Conservation (phyloP, 1,284 basidiomycete species). For the Thelephora terrestris region DNA sequence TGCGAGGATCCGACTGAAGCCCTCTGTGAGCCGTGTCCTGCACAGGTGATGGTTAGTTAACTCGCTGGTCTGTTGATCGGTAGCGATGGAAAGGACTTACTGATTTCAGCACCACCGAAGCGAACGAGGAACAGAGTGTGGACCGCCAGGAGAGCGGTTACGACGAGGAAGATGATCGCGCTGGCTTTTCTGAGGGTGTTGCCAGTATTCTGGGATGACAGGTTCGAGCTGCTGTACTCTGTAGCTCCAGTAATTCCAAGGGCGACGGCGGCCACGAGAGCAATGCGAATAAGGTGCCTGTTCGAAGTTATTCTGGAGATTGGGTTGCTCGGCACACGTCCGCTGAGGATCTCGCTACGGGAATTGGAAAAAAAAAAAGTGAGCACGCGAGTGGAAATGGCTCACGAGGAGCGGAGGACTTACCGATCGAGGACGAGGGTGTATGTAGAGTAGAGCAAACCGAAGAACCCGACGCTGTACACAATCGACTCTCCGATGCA, state of each 20-base stretch:
- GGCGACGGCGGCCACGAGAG: constrained; percentile 24
- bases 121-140: constrained; percentile 27
- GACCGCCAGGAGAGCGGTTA: constrained; percentile 29
- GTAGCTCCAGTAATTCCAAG: constrained; percentile 29
- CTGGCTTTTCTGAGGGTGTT: constrained; percentile 25
- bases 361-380: constrained; percentile 1
- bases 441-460: constrained; percentile 25
- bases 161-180: constrained; percentile 34
- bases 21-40: background rate
- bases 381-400: constrained; percentile 2
- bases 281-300: constrained; percentile 24
- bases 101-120: constrained; percentile 1
- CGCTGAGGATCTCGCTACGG: constrained; percentile 7
- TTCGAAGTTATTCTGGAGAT: constrained; percentile 25
- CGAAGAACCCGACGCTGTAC: constrained; percentile 27
- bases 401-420: constrained; percentile 22
- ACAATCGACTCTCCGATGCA: constrained; percentile 20
- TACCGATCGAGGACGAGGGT: constrained; percentile 25
- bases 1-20: constrained; percentile 22
- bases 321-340: constrained; percentile 8
- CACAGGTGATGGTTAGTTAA: background rate
- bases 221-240: constrained; percentile 3
- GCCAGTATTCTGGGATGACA: constrained; percentile 10
- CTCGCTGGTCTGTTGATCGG: too few species aligned
- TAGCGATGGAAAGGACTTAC: background rate